A percentile compares a stretch with the other conserved stretches of the same genome.
phyloP scores from a whole-genome alignment of 2,329 filamentous ascomycete genomes.

The Proliferodiscus dingleyae region DNA sequence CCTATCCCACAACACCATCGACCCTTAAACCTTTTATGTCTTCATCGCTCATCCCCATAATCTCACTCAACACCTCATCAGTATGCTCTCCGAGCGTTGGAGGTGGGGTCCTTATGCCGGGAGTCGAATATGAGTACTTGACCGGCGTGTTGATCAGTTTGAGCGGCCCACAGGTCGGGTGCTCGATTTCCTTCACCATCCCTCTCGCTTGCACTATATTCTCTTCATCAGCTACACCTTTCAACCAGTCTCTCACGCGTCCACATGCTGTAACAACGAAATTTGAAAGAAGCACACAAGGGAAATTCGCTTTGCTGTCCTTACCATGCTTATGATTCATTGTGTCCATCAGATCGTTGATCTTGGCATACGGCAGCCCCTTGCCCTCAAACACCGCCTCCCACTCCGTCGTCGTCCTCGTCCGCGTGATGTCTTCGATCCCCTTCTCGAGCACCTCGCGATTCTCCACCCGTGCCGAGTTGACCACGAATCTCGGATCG shows the following conservation, averaged over 20 bases:
- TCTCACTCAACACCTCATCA: constrained; percentile 60
- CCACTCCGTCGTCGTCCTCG: constrained; percentile 82
- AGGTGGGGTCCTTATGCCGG: constrained; percentile 68
- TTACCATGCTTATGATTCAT: constrained; percentile 71
- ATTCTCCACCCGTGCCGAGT: constrained; percentile 59
- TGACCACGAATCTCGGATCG: constrained; percentile 53
- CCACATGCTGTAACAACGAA: no score
- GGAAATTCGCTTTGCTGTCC: no score
- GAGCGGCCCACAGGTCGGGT: constrained; percentile 74
- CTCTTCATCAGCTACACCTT: neutral
- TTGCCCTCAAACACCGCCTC: constrained; percentile 77
- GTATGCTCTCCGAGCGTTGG: constrained; percentile 84
- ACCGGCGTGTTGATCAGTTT: constrained; percentile 88
- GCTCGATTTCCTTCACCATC: constrained; percentile 88
- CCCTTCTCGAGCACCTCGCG: constrained; percentile 67
- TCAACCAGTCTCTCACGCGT: no score
- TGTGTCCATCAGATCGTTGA: constrained; percentile 84
- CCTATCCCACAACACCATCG: constrained; percentile 48
- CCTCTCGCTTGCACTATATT: constrained; percentile 61
- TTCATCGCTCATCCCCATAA: constrained; percentile 53
- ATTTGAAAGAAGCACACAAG: no score
- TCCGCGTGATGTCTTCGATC: constrained; percentile 68
- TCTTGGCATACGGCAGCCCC: constrained; percentile 87
- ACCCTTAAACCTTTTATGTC: constrained; percentile 57
- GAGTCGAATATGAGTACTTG: constrained; percentile 79